Percentiles rank a stretch among this genome's conserved stretches.
Evolutionary conservation across 768 basidiomycete genomes (phyloP).

Genomic region (Boletus insuetus): DNA sequence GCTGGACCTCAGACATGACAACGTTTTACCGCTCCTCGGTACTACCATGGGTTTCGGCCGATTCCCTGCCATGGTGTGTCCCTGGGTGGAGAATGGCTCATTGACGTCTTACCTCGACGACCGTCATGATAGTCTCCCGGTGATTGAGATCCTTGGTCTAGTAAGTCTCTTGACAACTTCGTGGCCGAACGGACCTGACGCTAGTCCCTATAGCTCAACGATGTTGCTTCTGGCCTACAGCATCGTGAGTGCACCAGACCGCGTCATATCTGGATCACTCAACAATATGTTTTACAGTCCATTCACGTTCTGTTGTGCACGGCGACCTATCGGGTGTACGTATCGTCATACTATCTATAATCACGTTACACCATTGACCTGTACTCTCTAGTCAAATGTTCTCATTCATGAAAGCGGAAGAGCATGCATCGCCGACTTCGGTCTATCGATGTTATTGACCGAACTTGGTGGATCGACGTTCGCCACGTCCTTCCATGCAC

Average conservation of each 20-base stretch:
- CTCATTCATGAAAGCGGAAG: no score
- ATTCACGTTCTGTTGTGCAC: slow-evolving; percentile 17
- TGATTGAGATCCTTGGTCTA: not conserved
- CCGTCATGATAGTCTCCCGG: not conserved
- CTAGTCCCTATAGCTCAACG: slow-evolving; percentile 5
- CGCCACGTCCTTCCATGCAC: slow-evolving; percentile 15
- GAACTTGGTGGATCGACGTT: slow-evolving; percentile 6
- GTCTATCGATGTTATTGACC: no score
- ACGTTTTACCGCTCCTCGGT: no score
- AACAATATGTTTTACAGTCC: slow-evolving; percentile 2
- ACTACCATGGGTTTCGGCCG: no score
- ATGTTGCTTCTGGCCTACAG: slow-evolving; percentile 10
- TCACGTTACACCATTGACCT: not conserved
- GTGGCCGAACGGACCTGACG: not conserved
- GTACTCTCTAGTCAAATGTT: no score
- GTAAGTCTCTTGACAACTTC: not conserved
- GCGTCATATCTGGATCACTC: no score
- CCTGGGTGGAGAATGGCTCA: no score
- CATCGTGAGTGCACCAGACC: slow-evolving; percentile 3
- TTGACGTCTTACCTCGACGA: slow-evolving; percentile 17
- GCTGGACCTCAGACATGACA: no score
- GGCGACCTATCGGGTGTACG: slow-evolving; percentile 20
- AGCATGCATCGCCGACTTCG: no score
- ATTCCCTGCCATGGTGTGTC: no score
- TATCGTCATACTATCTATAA: no score